phyloP scores from a whole-genome alignment of 2,329 filamentous ascomycete species.

The Colletotrichum cordylinicola region DNA sequence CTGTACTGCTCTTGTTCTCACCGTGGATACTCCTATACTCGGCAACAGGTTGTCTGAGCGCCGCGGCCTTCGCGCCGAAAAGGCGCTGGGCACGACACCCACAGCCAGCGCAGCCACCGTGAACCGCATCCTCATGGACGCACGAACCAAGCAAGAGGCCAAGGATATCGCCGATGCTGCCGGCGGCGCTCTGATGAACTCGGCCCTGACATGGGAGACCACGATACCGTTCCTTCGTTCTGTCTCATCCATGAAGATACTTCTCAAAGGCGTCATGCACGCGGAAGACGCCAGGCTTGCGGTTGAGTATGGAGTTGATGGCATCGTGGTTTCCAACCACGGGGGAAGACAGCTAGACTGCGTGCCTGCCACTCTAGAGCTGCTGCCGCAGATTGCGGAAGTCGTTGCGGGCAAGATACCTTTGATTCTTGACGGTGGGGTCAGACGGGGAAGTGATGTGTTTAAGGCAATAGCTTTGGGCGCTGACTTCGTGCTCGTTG shows the following conservation, averaged over 20 bases:
- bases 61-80: neutral
- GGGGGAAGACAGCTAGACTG: neutral
- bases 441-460: neutral
- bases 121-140: neutral
- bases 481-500: neutral
- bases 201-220: neutral
- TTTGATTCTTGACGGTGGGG: neutral
- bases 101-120: neutral
- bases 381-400: neutral
- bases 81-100: neutral
- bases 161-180: neutral
- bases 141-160: neutral
- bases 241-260: neutral
- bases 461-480: neutral
- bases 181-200: neutral
- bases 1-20: neutral
- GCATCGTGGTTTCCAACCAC: neutral
- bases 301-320: neutral
- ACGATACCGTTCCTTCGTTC: neutral
- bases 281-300: neutral
- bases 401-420: neutral
- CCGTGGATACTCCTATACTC: neutral
- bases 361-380: neutral
- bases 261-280: neutral
- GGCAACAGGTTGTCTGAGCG: neutral